A percentile compares a stretch with the other conserved stretches of the same genome.
These are phyloP conservation scores for Annona squamosa DNA, from an alignment of 164 flowering plant species.

Conservation along the genomic window DNA sequence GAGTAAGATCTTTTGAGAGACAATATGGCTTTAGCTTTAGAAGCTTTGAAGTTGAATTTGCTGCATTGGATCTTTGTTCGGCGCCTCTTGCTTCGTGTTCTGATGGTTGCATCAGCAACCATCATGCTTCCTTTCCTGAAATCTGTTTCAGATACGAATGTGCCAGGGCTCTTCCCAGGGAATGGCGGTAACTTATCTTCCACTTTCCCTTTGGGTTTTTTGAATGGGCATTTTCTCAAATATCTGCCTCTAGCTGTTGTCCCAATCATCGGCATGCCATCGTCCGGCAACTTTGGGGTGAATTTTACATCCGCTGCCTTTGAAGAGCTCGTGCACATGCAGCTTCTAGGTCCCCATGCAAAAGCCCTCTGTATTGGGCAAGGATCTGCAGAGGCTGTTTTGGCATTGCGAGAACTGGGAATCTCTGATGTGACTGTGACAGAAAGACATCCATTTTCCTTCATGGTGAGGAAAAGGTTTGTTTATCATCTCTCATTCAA, in stretches of 20 bases:
- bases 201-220: neutral
- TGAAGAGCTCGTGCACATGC: conserved; percentile 46
- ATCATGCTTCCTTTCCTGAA: conserved; percentile 41
- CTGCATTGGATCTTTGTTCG: conserved; percentile 44
- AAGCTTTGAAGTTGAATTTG: conserved; percentile 37
- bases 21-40: conserved; percentile 38
- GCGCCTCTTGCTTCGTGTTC: conserved; percentile 42
- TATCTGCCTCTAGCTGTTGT: neutral
- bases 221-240: neutral
- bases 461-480: conserved; percentile 30
- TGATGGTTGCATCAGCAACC: conserved; percentile 37
- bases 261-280: neutral
- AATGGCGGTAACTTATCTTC: neutral
- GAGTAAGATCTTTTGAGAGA: neutral
- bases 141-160: conserved; percentile 17
- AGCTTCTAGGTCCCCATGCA: conserved; percentile 35
- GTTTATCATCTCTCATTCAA: conserved; percentile 44
- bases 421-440: conserved; percentile 32
- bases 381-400: conserved; percentile 42
- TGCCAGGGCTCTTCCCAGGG: neutral
- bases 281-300: conserved; percentile 27
- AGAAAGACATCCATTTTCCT: conserved; percentile 35
- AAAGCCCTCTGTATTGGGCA: conserved; percentile 73
- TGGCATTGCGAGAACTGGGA: conserved; percentile 51
- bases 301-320: conserved; percentile 42